Percentiles rank a stretch among this genome's conserved stretches.
Evolutionary conservation across 805 yeast genomes (phyloP).

Genomic region (Lachancea dasiensis): DNA sequence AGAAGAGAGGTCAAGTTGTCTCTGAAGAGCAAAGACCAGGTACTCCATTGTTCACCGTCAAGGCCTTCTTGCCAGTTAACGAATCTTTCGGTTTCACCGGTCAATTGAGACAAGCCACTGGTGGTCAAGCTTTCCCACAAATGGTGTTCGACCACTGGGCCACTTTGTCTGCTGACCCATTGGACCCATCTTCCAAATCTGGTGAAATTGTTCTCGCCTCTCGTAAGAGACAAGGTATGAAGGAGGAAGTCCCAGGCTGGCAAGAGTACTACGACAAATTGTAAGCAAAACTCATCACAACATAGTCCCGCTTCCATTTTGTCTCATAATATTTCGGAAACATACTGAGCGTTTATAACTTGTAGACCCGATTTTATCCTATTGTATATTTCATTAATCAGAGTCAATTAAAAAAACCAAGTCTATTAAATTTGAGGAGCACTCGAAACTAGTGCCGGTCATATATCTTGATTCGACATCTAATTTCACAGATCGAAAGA

Average conservation of each 20-base stretch:
- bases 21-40: constrained; percentile 99
- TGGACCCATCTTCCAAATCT: constrained; percentile 74
- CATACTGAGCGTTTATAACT: constrained; percentile 10
- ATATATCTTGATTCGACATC: no score
- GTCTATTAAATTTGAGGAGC: no score
- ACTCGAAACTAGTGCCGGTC: no score
- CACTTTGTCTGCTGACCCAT: constrained; percentile 83
- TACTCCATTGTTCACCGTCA: constrained; percentile 99
- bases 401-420: no score
- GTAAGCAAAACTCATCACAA: constrained; percentile 35
- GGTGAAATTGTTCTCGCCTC: constrained; percentile 57
- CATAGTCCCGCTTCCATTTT: constrained; percentile 1
- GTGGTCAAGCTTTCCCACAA: constrained; percentile 99
- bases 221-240: constrained; percentile 96
- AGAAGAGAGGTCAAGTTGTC: constrained; percentile 98
- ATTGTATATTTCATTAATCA: constrained; percentile 13
- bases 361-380: constrained; percentile 4
- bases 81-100: constrained; percentile 99
- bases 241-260: constrained; percentile 97
- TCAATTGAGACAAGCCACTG: constrained; percentile 99
- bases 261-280: constrained; percentile 97
- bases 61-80: constrained; percentile 99
- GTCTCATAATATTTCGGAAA: constrained; percentile 10
- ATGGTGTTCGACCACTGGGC: constrained; percentile 99
- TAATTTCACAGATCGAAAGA: no score